These are phyloP conservation scores for Sporisorium exsertum DNA, from an alignment of 1,284 basidiomycete genomes.

Conservation along the genomic window DNA sequence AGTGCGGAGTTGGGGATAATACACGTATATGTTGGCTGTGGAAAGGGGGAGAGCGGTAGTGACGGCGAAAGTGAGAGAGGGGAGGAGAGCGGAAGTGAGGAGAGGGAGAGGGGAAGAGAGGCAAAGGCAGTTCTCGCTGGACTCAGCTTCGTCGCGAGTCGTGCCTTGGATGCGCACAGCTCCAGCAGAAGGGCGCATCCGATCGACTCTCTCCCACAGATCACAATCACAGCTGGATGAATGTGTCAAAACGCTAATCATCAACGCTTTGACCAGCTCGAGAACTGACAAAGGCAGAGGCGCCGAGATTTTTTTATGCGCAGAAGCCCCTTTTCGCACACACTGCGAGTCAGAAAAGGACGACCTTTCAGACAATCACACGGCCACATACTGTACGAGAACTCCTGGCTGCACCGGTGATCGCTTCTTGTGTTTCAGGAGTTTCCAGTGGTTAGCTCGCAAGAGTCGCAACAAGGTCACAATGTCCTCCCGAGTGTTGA, in stretches of 20 bases:
- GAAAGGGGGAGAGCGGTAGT: neutral
- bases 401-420: conserved; percentile 1
- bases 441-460: neutral
- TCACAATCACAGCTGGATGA: neutral
- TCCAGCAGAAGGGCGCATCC: conserved; percentile 8
- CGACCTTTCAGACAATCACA: conserved; percentile 2
- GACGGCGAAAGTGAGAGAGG: neutral
- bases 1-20: neutral
- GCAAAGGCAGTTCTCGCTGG: no score
- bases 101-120: neutral
- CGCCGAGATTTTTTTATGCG: neutral
- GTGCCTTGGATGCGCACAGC: no score
- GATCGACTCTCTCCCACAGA: conserved; percentile 5
- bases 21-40: neutral
- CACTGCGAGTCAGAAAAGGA: neutral
- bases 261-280: conserved; percentile 17
- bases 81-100: neutral
- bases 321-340: conserved; percentile 4
- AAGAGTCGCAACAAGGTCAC: neutral
- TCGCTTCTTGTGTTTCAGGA: neutral
- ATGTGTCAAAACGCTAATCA: conserved; percentile 30
- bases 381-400: neutral
- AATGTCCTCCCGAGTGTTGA: conserved; percentile 1
- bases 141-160: no score
- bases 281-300: neutral